Evolutionary conservation across 2,329 filamentous ascomycete genomes (phyloP), one percentile per base, ranked within the genome.

Genomic region (Didymella pomorum): DNA sequence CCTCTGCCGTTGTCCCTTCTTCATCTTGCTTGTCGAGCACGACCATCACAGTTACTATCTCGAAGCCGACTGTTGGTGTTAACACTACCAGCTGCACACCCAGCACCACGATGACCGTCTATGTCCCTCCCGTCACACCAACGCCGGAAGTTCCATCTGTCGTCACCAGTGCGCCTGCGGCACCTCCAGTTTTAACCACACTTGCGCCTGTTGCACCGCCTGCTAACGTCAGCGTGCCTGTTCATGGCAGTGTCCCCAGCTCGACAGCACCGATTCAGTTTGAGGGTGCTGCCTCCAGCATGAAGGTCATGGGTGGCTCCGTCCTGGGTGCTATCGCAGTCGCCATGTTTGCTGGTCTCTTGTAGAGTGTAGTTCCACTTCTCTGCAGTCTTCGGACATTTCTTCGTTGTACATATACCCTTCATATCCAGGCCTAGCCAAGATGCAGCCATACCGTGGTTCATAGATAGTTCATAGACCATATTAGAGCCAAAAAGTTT

Each of bases 51-150:
- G 57, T 74, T 23, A 56, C 52, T 21, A 31, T 49, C 39, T 56
- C 52, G 21, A 57, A 53, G 18, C 45, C 65, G 9, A 52, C 62
- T 29, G 51, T 50, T n/a, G 51, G 41, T 39, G 28, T 56, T 41
- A 54, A 39, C n/a, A 60, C 64, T 46, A 58, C 53, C 8, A 28
- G 26, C 29, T 71, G 68, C 63, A 67, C 64, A n/a, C 65, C 70
- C 18, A 69, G 58, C 51, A 59, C 63, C 12, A 73, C 70, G 1
- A 48, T 56, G 6, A 74, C 72, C 12, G 58, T 74, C 20, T 72
- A 71, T 28, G 66, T 73, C 6, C 63, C 66, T 23, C 50, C 60
- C 37, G 46, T 52, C 21, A 57, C 61, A 20, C 48, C 55, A 25
- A 52, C 52, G 14, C 44, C 64, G 2, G 55, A 52, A n/a, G 45